Percentiles rank a stretch among this genome's conserved stretches.
Conservation (phyloP, 2,329 filamentous ascomycete species). For the Pseudogymnoascus sp. region DNA sequence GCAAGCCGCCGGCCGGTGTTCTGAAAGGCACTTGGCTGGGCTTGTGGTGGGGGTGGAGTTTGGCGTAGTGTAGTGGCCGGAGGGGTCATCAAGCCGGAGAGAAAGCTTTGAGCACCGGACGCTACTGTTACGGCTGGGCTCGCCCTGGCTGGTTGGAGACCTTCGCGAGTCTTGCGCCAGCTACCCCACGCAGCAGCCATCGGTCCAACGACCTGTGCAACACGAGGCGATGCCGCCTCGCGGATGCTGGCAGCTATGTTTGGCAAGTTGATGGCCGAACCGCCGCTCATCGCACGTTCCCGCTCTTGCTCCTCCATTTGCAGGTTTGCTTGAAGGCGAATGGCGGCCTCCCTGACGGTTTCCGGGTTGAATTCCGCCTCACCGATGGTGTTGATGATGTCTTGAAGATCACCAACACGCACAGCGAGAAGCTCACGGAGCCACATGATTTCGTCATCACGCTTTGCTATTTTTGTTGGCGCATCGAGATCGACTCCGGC, state of each 20-base stretch:
- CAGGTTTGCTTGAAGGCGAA: constrained; percentile 84
- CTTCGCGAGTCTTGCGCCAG: constrained; percentile 61
- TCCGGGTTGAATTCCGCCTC: constrained; percentile 68
- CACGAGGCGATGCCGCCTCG: constrained; percentile 63
- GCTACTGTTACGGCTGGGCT: constrained; percentile 33
- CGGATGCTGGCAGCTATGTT: constrained; percentile 69
- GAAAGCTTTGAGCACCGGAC: constrained; percentile 48
- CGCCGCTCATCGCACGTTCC: constrained; percentile 69
- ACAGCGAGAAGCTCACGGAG: constrained; percentile 87
- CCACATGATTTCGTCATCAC: constrained; percentile 91
- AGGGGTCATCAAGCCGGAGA: constrained; percentile 82
- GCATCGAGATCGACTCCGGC: constrained; percentile 66
- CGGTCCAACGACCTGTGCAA: constrained; percentile 71
- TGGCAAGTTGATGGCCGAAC: constrained; percentile 58
- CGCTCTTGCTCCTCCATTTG: constrained; percentile 98
- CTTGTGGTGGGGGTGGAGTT: constrained; percentile 38
- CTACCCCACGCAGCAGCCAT: constrained; percentile 90
- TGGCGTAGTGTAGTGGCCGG: constrained; percentile 58
- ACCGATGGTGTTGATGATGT: constrained; percentile 75
- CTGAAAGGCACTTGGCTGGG: constrained; percentile 47
- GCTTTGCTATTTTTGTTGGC: constrained; percentile 74
- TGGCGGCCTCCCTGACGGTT: constrained; percentile 78
- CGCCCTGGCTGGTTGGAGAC: constrained; percentile 35
- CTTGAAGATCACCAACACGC: constrained; percentile 80
- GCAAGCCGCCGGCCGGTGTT: constrained; percentile 51